A percentile compares a stretch with the other conserved stretches of the same genome.
Evolutionary conservation across 108 stramenopile species (phyloP).

Genomic region (Phaeodactylum tricornutum): DNA sequence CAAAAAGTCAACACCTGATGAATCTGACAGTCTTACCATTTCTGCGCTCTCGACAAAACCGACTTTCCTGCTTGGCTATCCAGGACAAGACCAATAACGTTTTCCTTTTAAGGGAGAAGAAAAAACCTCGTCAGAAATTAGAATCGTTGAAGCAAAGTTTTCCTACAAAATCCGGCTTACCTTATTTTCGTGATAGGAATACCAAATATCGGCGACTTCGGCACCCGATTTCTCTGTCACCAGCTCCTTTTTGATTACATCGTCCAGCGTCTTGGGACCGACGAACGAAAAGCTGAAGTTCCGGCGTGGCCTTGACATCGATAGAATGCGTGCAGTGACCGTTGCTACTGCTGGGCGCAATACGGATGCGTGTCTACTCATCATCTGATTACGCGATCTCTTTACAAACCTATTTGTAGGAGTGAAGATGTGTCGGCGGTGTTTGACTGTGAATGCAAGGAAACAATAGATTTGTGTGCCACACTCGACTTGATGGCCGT

Average conservation of each 20-base stretch:
- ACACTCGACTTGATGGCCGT: too few species aligned
- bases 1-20: background rate
- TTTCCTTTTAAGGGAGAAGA: conserved; percentile 13
- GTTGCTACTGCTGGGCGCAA: too few species aligned
- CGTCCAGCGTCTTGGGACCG: conserved; percentile 54
- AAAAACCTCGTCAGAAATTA: background rate
- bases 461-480: too few species aligned
- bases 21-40: conserved; percentile 22
- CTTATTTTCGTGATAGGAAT: conserved; percentile 64
- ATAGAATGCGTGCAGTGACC: too few species aligned
- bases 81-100: conserved; percentile 30
- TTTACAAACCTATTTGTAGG: too few species aligned
- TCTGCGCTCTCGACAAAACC: conserved; percentile 28
- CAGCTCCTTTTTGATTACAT: conserved; percentile 66
- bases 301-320: too few species aligned
- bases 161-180: conserved; percentile 14
- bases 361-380: too few species aligned
- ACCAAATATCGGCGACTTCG: conserved; percentile 72
- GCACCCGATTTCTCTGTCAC: conserved; percentile 39
- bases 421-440: too few species aligned
- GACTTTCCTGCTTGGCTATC: conserved; percentile 34
- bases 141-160: background rate
- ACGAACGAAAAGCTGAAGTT: conserved; percentile 34
- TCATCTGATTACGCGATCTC: too few species aligned
- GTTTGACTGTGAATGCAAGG: too few species aligned